These are phyloP conservation scores for Abeoforma whisleri DNA, from an alignment of 78 protist species.

Conservation along the genomic window DNA sequence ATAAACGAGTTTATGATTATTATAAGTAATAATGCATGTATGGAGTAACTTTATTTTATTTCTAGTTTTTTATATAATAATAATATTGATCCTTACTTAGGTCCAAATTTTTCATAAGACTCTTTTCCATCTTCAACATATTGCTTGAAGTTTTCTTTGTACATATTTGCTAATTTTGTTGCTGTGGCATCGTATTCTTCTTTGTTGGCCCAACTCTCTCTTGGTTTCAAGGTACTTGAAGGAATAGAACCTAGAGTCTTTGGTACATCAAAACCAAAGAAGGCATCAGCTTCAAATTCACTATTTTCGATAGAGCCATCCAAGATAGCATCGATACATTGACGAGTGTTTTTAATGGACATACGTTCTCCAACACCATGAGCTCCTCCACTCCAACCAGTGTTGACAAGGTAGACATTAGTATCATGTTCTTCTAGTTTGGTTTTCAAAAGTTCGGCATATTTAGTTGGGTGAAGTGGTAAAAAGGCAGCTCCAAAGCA, in stretches of 20 bases:
- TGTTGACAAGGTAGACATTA: constrained; percentile 79
- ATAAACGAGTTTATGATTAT: no score
- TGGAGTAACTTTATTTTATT: no score
- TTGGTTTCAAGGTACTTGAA: constrained; percentile 68
- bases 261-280: constrained; percentile 72
- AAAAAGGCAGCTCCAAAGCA: constrained; percentile 92
- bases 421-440: constrained; percentile 63
- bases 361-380: constrained; percentile 76
- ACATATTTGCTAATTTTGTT: constrained; percentile 62
- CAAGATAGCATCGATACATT: constrained; percentile 82
- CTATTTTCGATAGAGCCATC: constrained; percentile 63
- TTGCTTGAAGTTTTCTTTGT: constrained; percentile 63
- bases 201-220: constrained; percentile 70
- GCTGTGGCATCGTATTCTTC: constrained; percentile 46
- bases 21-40: no score
- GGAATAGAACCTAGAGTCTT: constrained; percentile 58
- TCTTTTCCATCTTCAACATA: constrained; percentile 47
- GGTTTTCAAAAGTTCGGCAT: constrained; percentile 81
- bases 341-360: constrained; percentile 71
- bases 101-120: neutral
- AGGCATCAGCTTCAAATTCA: constrained; percentile 36
- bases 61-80: no score
- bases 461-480: constrained; percentile 81
- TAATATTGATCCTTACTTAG: no score
- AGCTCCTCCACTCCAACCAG: constrained; percentile 74